Evolutionary conservation across 2,329 filamentous ascomycete species (phyloP).

Genomic region (Venturia asperata): DNA sequence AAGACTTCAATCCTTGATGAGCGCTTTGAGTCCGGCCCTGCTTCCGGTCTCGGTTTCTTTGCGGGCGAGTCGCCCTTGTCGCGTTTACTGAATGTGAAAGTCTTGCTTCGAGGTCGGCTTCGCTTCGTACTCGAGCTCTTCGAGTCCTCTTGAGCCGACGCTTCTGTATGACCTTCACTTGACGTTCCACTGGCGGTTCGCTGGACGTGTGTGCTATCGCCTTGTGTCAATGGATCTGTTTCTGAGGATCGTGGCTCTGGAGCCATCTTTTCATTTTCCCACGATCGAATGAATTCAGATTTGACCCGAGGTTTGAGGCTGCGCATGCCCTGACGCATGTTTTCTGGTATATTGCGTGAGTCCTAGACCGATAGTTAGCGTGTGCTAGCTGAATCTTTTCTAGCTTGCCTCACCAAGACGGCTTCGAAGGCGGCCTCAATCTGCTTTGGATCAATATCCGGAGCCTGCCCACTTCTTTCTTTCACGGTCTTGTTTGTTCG

Average conservation of each 20-base stretch:
- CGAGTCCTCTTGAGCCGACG: conserved; percentile 4
- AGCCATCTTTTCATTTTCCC: conserved; percentile 42
- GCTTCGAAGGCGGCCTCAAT: conserved; percentile 57
- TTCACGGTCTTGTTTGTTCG: conserved; percentile 39
- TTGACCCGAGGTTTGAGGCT: conserved; percentile 85
- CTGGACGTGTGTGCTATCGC: neutral
- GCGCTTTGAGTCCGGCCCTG: conserved; percentile 13
- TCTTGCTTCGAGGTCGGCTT: conserved; percentile 57
- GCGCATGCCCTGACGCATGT: conserved; percentile 92
- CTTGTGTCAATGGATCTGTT: neutral
- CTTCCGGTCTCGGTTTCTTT: conserved; percentile 66
- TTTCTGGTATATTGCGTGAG: conserved; percentile 84
- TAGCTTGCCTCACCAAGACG: conserved; percentile 50
- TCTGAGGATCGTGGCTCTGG: conserved; percentile 26
- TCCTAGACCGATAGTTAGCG: conserved; percentile 58
- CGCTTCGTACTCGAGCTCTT: conserved; percentile 38
- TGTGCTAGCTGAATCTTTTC: conserved; percentile 37
- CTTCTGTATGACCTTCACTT: conserved; percentile 1
- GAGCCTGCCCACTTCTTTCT: conserved; percentile 24
- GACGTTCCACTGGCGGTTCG: conserved; percentile 17
- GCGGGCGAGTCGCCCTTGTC: conserved; percentile 52
- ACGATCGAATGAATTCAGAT: conserved; percentile 79
- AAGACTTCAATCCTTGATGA: conserved; percentile 24
- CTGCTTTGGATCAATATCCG: conserved; percentile 42
- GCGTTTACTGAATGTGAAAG: conserved; percentile 71